Conservation (phyloP, 352 stramenopile species). For the Pythium brassicae region DNA sequence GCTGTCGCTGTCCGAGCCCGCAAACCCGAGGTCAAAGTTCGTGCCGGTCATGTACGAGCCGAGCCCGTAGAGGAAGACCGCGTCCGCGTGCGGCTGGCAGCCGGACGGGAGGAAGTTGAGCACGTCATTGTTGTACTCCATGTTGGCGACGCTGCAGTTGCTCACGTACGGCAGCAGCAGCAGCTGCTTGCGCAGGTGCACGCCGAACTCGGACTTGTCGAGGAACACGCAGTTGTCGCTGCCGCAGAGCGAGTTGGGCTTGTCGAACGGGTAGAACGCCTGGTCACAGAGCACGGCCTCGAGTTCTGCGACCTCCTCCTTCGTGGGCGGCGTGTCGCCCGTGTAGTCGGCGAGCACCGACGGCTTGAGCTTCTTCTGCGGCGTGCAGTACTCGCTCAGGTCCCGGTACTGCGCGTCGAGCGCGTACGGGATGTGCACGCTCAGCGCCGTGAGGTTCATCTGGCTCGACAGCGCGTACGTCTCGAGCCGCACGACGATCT, state of each 20-base stretch:
- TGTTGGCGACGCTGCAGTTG: conserved; percentile 2
- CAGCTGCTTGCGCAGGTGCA: conserved; percentile 7
- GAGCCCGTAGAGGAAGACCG: conserved; percentile 16
- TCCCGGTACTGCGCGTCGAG: conserved; percentile 3
- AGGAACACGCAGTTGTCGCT: conserved; percentile 12
- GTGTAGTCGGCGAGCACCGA: not conserved
- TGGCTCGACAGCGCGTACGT: conserved; percentile 2
- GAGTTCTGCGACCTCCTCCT: not conserved
- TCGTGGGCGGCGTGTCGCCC: not conserved
- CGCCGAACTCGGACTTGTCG: conserved; percentile 5
- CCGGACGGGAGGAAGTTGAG: conserved; percentile 2
- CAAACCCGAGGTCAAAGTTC: conserved; percentile 2
- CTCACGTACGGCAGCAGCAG: conserved; percentile 11
- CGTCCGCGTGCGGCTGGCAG: conserved; percentile 3
- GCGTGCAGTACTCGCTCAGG: conserved; percentile 4
- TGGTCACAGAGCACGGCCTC: conserved; percentile 3
- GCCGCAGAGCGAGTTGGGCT: conserved; percentile 9
- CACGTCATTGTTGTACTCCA: conserved; percentile 10
- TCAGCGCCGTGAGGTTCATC: conserved; percentile 9
- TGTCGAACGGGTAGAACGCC: conserved; percentile 3
- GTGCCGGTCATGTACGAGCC: conserved; percentile 12
- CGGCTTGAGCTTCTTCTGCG: not conserved
- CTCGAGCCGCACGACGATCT: conserved; percentile 4
- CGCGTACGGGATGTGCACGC: conserved; percentile 5
- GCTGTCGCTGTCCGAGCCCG: not conserved